phyloP scores from a whole-genome alignment of 2,329 filamentous ascomycete species.

The Endoconidiophora polonica region DNA sequence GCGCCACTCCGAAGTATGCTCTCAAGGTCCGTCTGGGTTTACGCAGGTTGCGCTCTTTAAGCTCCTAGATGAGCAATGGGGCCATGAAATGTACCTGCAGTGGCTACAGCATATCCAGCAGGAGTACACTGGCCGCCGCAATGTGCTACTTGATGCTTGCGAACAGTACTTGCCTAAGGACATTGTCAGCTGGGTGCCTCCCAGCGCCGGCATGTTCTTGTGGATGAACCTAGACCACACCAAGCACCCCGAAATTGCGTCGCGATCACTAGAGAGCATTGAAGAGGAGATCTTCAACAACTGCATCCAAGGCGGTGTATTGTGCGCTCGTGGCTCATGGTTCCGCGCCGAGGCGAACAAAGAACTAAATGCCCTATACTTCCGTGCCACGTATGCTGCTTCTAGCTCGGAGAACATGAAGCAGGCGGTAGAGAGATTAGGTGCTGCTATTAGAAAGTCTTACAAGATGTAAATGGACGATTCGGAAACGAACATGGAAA shows the following conservation, averaged over 20 bases:
- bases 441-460: conserved; percentile 49
- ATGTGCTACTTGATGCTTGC: conserved; percentile 64
- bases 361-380: conserved; percentile 51
- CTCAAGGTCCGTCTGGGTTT: conserved; percentile 73
- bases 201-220: conserved; percentile 85
- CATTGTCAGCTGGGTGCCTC: conserved; percentile 63
- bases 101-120: conserved; percentile 74
- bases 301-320: conserved; percentile 58
- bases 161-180: conserved; percentile 58
- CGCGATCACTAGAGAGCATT: conserved; percentile 42
- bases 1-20: conserved; percentile 67
- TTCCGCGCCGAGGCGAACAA: conserved; percentile 60
- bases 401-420: conserved; percentile 55
- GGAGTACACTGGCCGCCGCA: conserved; percentile 65
- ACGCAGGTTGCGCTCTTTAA: conserved; percentile 75
- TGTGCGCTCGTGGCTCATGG: conserved; percentile 78
- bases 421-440: conserved; percentile 59
- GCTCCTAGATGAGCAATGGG: conserved; percentile 85
- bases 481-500: not conserved
- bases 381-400: conserved; percentile 78
- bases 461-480: conserved; percentile 22
- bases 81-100: conserved; percentile 71
- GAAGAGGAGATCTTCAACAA: conserved; percentile 77
- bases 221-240: conserved; percentile 56
- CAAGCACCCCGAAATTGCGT: conserved; percentile 43